Conservation (phyloP, 257 asterid species). For the Forsythia viridissima region DNA sequence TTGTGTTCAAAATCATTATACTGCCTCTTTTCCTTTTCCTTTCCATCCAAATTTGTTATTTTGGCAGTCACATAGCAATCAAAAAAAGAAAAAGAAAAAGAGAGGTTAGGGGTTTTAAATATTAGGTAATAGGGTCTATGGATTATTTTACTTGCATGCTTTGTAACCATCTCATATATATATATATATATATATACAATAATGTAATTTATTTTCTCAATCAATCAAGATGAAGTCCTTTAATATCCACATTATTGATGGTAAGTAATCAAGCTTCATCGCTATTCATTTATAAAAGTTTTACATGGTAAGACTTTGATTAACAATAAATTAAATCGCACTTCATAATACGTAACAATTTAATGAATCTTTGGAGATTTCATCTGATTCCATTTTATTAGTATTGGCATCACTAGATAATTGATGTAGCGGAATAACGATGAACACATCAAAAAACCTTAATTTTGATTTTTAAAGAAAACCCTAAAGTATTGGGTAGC, state of each 20-base stretch:
- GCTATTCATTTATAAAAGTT: too few relatives aligned
- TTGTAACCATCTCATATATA: background rate
- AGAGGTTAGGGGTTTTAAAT: background rate
- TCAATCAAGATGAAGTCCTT: background rate
- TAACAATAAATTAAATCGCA: too few relatives aligned
- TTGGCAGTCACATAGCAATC: background rate
- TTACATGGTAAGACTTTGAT: too few relatives aligned
- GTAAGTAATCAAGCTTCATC: background rate
- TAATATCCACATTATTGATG: too few relatives aligned
- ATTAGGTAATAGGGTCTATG: background rate
- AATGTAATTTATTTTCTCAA: background rate
- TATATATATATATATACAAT: too few relatives aligned
- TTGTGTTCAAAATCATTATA: background rate
- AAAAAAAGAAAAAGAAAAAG: too few relatives aligned
- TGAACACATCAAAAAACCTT: background rate
- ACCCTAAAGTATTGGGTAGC: background rate
- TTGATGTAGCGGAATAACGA: background rate
- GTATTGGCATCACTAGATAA: too few relatives aligned
- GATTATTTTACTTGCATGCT: background rate
- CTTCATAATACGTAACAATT: too few relatives aligned
- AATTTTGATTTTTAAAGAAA: background rate
- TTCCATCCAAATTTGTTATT: background rate
- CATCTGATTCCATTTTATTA: too few relatives aligned
- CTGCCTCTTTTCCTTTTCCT: background rate
- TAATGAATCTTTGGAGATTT: too few relatives aligned